A percentile compares a stretch with the other conserved stretches of the same genome.
Conservation (phyloP, 1,284 basidiomycete species). For the Neolentinus lepideus region DNA sequence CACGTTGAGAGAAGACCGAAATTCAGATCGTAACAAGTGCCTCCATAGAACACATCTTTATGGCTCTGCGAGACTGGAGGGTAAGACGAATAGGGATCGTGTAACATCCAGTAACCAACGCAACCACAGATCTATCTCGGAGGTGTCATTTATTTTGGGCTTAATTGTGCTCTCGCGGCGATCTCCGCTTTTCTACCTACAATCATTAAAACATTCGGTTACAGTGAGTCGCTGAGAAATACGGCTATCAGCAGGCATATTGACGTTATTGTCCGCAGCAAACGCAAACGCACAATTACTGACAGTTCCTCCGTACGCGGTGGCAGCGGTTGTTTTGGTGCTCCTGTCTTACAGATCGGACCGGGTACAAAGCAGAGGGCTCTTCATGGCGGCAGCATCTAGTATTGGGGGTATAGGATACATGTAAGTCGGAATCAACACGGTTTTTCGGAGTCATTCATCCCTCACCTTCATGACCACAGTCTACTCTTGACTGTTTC, state of each 20-base stretch:
- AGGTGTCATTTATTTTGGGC: constrained; percentile 69
- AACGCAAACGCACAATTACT: constrained; percentile 55
- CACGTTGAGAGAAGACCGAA: constrained; percentile 13
- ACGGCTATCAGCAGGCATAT: background rate
- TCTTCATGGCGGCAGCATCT: constrained; percentile 43
- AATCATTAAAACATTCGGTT: constrained; percentile 69
- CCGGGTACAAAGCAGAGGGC: constrained; percentile 62
- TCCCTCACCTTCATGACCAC: background rate
- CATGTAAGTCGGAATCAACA: constrained; percentile 33
- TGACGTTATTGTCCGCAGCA: constrained; percentile 20
- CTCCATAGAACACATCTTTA: constrained; percentile 46
- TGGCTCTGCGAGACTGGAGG: constrained; percentile 70
- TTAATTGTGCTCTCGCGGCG: constrained; percentile 74
- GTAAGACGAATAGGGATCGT: constrained; percentile 24
- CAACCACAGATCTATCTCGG: constrained; percentile 46
- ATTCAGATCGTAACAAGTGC: background rate
- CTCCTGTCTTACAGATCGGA: constrained; percentile 64
- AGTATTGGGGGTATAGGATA: constrained; percentile 58
- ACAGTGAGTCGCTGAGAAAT: constrained; percentile 29
- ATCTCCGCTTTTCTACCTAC: constrained; percentile 83
- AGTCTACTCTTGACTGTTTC: constrained; percentile 45
- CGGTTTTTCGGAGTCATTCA: constrained; percentile 9
- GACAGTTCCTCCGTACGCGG: constrained; percentile 80
- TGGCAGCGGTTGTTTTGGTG: constrained; percentile 63
- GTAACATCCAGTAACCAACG: background rate